Conservation (phyloP, 306 rosid genomes). For the Cicer bijugum region DNA sequence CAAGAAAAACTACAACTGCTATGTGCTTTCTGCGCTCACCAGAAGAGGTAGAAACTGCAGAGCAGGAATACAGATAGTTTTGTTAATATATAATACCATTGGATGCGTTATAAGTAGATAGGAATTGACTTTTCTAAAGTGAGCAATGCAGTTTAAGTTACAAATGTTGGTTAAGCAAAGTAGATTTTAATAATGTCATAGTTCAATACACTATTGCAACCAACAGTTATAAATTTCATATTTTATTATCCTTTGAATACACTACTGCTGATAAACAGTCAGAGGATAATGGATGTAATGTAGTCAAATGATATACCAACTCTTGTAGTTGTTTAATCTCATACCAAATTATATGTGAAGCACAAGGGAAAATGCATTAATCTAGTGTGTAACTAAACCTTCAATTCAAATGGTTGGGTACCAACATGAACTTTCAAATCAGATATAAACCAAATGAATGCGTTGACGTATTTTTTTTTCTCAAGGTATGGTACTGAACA, state of each 20-base stretch:
- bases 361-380: not conserved
- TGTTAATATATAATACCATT: slow-evolving; percentile 9
- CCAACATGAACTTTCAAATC: slow-evolving; percentile 9
- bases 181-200: not conserved
- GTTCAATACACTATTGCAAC: not conserved
- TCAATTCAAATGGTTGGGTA: slow-evolving; percentile 3
- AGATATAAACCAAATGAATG: slow-evolving; percentile 5
- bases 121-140: not conserved
- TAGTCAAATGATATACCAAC: not conserved
- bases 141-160: not conserved
- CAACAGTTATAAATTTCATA: not conserved
- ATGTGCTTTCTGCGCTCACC: slow-evolving; percentile 51
- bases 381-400: slow-evolving; percentile 7
- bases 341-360: no score
- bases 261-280: no score
- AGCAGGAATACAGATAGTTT: slow-evolving; percentile 30
- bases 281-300: not conserved
- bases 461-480: not conserved
- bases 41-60: slow-evolving; percentile 57
- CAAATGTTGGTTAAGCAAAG: not conserved
- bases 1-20: slow-evolving; percentile 55
- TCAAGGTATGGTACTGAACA: not conserved
- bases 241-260: not conserved
- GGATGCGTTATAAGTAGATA: slow-evolving; percentile 5
- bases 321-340: not conserved